Evolutionary conservation across 1,284 basidiomycete species (phyloP), one percentile per base, ranked within the genome.

Genomic region (Puccinia novopanici): DNA sequence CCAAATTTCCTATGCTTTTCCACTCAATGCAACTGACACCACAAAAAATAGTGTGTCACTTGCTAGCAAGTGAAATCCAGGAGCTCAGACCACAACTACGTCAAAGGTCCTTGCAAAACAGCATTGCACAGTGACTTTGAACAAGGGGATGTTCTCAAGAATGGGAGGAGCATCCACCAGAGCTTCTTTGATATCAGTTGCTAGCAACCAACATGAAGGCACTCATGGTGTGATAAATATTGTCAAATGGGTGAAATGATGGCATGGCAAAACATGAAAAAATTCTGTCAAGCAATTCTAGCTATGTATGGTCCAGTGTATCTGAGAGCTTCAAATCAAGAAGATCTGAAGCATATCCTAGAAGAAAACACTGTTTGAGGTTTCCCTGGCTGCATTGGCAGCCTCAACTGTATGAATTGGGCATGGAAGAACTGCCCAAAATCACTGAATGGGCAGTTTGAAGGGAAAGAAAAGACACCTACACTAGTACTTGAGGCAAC

Each of bases 391-490:
- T 67, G 63, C 30, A 37, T 67, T 67, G 63, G 63, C 2, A 67
- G 63, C 63, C 24, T 67, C 15, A 34, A 67, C 27, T 67, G 63
- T 17, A 67, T 67, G 63, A 27, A 67, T 24, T 67, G 63, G 63
- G 42, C 63, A 5, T 67, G 63, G 63, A 67, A 67, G 17, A 67
- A 67, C 27, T 67, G 34, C n/a, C 63, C 24, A 6, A n/a, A 6
- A 59, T 6, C 55, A 9, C 22, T n/a, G 55, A 19, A 6, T 59
- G 72, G 52, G 15, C 17, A 55, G 19, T 59, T 30, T 57, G n/a
- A 55, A 37, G 72, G 72, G 15, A 74, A 74, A 74, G 72, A 74
- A 37, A 40, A 57, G n/a, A 75, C 57, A n/a, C 13, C 73, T 24
- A 61, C 73, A 2, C 27, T 75, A 5, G 54, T 75, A 8, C 27